Evolutionary conservation across 2,329 filamentous ascomycete species (phyloP), one percentile per base, ranked within the genome.

Genomic region (Pseudogymnoascus sp.): DNA sequence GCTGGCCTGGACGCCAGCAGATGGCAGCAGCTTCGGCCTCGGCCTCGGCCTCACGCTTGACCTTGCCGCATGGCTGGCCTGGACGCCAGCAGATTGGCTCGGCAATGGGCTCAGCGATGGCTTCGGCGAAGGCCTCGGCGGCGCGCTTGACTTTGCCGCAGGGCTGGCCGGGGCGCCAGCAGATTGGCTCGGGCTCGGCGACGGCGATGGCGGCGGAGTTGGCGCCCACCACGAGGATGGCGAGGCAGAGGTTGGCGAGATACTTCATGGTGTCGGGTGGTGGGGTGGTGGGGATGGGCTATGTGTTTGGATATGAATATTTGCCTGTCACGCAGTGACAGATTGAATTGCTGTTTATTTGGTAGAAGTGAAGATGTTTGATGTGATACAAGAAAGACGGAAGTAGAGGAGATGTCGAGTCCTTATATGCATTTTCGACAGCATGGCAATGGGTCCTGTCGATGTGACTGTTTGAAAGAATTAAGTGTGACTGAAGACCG

Each of bases 231-330:
- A 76, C 76, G 59, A 81, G 65, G 60, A 79, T 70, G 61, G 73
- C 68, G 62, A 77, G 73, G 56, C 76, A 68, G 62, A 79, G 68
- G 61, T 80, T 63, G 62, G 75, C 69, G 67, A 77, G 72, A 71
- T 81, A 68, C 75, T 80, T 82, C 81, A 84, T 84, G 61, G 63
- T 77, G 71, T 68, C 59, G 59, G 62, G 60, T 64, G 25, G 46
- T 37, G 56, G 14, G 59, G 56, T 53, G 28, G 49, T 28, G 38
- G 65, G 21, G 37, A 63, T 21, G 63, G 63, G 49, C 63, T 65
- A 63, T 59, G 61, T 18, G 18, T 63, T 64, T 56, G 37, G 59
- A 63, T 61, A 59, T 61, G 64, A 63, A 62, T 62, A 65, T 65
- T 60, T 63, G 64, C 64, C 16, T 64, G 53, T 61, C 56, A 40